These are phyloP conservation scores for Boletellus ananiceps DNA, from an alignment of 768 basidiomycete genomes.

Conservation along the genomic window DNA sequence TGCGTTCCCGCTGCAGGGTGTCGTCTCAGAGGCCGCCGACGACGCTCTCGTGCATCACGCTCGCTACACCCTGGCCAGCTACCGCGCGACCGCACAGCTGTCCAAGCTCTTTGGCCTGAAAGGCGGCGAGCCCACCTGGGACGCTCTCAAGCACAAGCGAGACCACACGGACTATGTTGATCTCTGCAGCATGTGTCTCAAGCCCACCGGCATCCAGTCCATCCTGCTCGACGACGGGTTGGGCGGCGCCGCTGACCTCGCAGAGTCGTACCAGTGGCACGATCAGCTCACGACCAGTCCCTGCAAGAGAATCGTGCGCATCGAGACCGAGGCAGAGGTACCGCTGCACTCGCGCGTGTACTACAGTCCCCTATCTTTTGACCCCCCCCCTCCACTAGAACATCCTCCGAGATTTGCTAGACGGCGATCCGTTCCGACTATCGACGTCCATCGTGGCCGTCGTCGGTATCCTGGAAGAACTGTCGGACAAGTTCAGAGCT, in stretches of 20 bases:
- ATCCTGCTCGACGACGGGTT: constrained; percentile 75
- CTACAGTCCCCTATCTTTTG: constrained; percentile 1
- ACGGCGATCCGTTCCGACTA: not conserved
- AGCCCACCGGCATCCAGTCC: constrained; percentile 55
- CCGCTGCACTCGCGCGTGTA: not conserved
- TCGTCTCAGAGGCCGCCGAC: constrained; percentile 61
- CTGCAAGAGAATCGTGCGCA: constrained; percentile 59
- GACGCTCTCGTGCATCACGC: constrained; percentile 49
- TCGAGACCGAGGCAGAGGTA: constrained; percentile 74
- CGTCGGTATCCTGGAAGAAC: constrained; percentile 16
- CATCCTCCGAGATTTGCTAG: constrained; percentile 23
- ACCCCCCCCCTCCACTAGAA: constrained; percentile 4
- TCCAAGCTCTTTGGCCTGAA: constrained; percentile 44
- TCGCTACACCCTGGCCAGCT: constrained; percentile 52
- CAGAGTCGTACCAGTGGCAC: constrained; percentile 58
- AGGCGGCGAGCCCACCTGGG: constrained; percentile 45
- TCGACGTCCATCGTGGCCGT: constrained; percentile 14
- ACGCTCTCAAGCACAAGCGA: constrained; percentile 49
- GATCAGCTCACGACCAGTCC: constrained; percentile 50
- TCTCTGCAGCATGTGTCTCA: constrained; percentile 54
- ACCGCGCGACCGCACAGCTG: constrained; percentile 55
- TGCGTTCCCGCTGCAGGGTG: constrained; percentile 53
- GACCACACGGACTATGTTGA: constrained; percentile 44
- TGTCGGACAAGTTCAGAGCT: constrained; percentile 34
- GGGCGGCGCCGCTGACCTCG: constrained; percentile 40